Base-by-base conservation (phyloP, 1,284 basidiomycete species). In the Tremellales sp. region DNA sequence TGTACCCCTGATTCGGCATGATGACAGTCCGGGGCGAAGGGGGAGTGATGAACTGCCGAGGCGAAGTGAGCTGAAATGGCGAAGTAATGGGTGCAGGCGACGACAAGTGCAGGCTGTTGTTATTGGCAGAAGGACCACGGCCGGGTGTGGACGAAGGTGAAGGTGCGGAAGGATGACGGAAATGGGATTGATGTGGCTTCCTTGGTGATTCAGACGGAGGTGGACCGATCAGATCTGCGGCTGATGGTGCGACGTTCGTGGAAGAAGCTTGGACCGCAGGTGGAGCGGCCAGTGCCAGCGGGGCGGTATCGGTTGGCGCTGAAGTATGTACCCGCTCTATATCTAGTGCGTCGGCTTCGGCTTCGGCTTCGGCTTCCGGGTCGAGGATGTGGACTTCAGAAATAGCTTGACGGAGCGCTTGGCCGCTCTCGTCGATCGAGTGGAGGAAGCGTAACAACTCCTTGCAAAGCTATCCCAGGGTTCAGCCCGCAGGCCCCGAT, bases 401-500 rank as follows among this genome's bases (percentile, higher is more conserved):
- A 4, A 78, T 58, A 0, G 76, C 77, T 2, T 60, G 54, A 0
- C 64, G 58, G 41, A 97, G 77, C 1, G 86, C 85, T 10, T 71
- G 67, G 5, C 91, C 94, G 0, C 82, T 83, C 39, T 91, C 88
- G 68, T 96, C 92, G 40, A 93, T 86, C 2, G 87, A 91, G 64
- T 86, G 87, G 43, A 96, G 73, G 75, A 97, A 97, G n/a, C 93
- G 82, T 19, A 96, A 74, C 12, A 97, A 77, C 66, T 97, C 92
- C 52, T 86, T 83, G 71, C 66, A 71, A 22, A 73, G 58, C 65
- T 69, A n/a, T 33, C 7, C 26, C 17, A 91, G 6, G 27, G 2
- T 6, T 6, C 19, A 7, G 0, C 11, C 4, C 4, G 31, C 13
- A 45, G n/a, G 5, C 27, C 27, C 22, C 40, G 13, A 15, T 12